A percentile compares a stretch with the other conserved stretches of the same genome.
Conservation (phyloP, 495 filamentous ascomycete genomes). For the Lasiosphaeriaceae sp. region DNA sequence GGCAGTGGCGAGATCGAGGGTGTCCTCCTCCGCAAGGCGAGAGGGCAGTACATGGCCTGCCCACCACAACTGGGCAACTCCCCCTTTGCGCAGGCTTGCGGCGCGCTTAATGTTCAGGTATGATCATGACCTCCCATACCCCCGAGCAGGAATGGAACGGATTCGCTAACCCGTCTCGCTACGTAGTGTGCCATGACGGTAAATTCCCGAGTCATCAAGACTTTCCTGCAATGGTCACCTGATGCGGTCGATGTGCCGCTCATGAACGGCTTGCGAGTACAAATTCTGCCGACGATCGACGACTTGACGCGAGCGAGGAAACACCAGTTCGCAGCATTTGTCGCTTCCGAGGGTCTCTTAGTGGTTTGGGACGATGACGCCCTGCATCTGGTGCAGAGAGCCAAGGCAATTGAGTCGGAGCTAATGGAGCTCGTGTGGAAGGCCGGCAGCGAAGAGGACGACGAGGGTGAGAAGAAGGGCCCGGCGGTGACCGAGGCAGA, state of each 20-base stretch:
- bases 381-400: conserved; percentile 59
- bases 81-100: conserved; percentile 56
- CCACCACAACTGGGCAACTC: conserved; percentile 58
- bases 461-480: conserved; percentile 46
- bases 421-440: conserved; percentile 73
- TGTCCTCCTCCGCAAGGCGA: conserved; percentile 63
- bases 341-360: conserved; percentile 61
- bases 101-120: conserved; percentile 67
- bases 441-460: conserved; percentile 44
- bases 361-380: conserved; percentile 79
- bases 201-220: conserved; percentile 71
- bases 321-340: conserved; percentile 73
- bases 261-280: conserved; percentile 67
- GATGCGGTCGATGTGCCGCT: conserved; percentile 70
- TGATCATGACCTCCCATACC: too few species aligned
- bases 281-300: conserved; percentile 66
- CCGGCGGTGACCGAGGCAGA: conserved; percentile 43
- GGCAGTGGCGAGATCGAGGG: conserved; percentile 63
- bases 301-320: conserved; percentile 65
- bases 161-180: conserved; percentile 8
- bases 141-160: not conserved
- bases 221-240: conserved; percentile 66
- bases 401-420: conserved; percentile 65
- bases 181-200: conserved; percentile 72
- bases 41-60: conserved; percentile 64